phyloP scores from a whole-genome alignment of 768 basidiomycete genomes.

The Xanthoconium stramineum region DNA sequence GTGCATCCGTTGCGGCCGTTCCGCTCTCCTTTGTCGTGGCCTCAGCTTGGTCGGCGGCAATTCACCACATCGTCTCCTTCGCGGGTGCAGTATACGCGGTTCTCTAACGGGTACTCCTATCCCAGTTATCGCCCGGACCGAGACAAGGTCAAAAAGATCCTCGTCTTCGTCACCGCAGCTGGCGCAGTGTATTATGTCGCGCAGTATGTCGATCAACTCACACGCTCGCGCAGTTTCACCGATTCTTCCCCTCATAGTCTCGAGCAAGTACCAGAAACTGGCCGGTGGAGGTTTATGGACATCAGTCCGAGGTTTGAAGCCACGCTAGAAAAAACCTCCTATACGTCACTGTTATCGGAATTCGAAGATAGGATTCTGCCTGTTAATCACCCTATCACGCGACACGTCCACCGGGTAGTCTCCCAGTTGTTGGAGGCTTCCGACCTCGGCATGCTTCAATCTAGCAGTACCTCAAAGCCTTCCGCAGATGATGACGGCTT shows the following conservation, averaged over 20 bases:
- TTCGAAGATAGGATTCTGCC: slow-evolving; percentile 59
- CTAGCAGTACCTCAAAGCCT: slow-evolving; percentile 7
- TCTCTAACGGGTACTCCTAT: slow-evolving; percentile 15
- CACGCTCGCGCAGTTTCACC: background rate
- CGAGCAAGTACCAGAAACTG: slow-evolving; percentile 83
- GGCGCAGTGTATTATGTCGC: slow-evolving; percentile 28
- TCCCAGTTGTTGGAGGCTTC: slow-evolving; percentile 65
- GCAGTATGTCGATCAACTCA: slow-evolving; percentile 20
- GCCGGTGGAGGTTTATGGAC: slow-evolving; percentile 88
- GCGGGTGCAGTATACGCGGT: slow-evolving; percentile 28
- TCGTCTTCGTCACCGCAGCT: slow-evolving; percentile 16
- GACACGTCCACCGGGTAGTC: slow-evolving; percentile 69
- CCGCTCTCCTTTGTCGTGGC: background rate
- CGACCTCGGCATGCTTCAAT: slow-evolving; percentile 59
- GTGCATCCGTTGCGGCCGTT: background rate
- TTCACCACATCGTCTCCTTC: slow-evolving; percentile 21
- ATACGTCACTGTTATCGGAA: slow-evolving; percentile 46
- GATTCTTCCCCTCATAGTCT: slow-evolving; percentile 44
- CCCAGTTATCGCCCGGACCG: slow-evolving; percentile 4
- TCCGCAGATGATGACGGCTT: slow-evolving; percentile 12
- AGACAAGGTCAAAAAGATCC: slow-evolving; percentile 10
- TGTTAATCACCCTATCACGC: slow-evolving; percentile 58
- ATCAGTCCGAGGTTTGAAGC: slow-evolving; percentile 57
- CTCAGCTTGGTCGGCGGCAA: slow-evolving; percentile 5
- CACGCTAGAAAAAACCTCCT: slow-evolving; percentile 42